Percentiles rank a stretch among this genome's conserved stretches.
Conservation (phyloP, 2,329 filamentous ascomycete species). For the Amylocarpus encephaloides region DNA sequence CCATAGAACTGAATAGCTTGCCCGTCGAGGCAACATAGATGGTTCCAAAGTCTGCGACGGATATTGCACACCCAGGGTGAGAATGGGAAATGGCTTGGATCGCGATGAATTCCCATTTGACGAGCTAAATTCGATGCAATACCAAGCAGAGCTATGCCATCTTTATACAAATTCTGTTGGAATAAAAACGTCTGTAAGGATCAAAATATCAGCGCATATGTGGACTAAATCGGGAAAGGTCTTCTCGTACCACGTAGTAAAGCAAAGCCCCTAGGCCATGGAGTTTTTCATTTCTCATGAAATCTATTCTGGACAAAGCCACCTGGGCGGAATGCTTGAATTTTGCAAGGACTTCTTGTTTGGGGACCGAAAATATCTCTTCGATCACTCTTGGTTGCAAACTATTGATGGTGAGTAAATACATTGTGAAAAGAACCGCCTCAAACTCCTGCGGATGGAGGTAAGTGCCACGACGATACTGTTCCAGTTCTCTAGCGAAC, state of each 20-base stretch:
- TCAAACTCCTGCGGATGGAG: slow-evolving; percentile 45
- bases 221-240: background rate
- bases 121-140: slow-evolving; percentile 60
- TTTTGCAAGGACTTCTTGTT: slow-evolving; percentile 7
- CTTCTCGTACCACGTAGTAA: slow-evolving; percentile 17
- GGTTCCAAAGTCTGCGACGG: slow-evolving; percentile 16
- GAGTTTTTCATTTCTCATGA: slow-evolving; percentile 16
- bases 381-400: slow-evolving; percentile 46
- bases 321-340: slow-evolving; percentile 11
- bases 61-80: slow-evolving; percentile 21
- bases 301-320: slow-evolving; percentile 16
- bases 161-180: slow-evolving; percentile 46
- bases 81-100: slow-evolving; percentile 32
- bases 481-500: slow-evolving; percentile 55
- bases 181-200: slow-evolving; percentile 17
- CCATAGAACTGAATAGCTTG: slow-evolving; percentile 15
- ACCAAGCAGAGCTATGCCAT: slow-evolving; percentile 55
- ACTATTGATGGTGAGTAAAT: slow-evolving; percentile 51
- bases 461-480: slow-evolving; percentile 42
- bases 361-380: slow-evolving; percentile 19
- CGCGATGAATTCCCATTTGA: slow-evolving; percentile 59
- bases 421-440: slow-evolving; percentile 60
- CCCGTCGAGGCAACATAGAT: slow-evolving; percentile 17
- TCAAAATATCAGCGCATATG: background rate
- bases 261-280: slow-evolving; percentile 12